Evolutionary conservation across 179 eudicot genomes (phyloP), one percentile per base, ranked within the genome.

Genomic region (Camellia oleifera): DNA sequence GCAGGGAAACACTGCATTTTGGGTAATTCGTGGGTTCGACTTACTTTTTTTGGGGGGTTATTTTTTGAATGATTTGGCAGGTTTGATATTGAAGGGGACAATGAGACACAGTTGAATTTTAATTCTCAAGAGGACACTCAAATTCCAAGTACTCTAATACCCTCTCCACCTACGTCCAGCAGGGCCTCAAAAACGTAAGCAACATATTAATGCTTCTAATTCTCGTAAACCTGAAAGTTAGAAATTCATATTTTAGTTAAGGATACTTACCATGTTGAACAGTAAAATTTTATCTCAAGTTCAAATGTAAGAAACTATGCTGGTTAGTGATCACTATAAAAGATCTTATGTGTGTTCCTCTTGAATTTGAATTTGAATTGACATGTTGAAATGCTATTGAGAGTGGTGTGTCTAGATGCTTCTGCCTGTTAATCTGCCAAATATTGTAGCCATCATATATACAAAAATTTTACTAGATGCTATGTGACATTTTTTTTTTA

Each of bases 11-110:
- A 6, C 58, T 15, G 32, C 50, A 40, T 40, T 23, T 42, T 68
- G 52, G 52, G 61, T 77, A n/a, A 58, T 67, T 53, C 65, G 17
- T 75, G 67, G 54, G 12, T 14, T 18, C 44, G 3, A 8, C 26
- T 61, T 57, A 52, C 14, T 60, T 32, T 32, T 32, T 32, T 32
- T 32, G 40, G 40, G 40, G 40, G 40, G 40, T 32, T 32, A 32
- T 32, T 32, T 46, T 68, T 46, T 81, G 80, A 72, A 74, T 72
- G 80, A 60, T 52, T 20, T 62, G 72, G 81, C 88, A 94, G 99
- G 90, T 94, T 94, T 89, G 99, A 94, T 81, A 86, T 88, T 74
- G 95, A 88, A 86, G 98, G 89, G 40, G 94, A 91, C 69, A 97
- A 89, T 17, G 97, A 89, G 72, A 86, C 91, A 64, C 90, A 84